phyloP scores from a whole-genome alignment of 73 alveolate genomes.

The Tetrahymena malaccensis region DNA sequence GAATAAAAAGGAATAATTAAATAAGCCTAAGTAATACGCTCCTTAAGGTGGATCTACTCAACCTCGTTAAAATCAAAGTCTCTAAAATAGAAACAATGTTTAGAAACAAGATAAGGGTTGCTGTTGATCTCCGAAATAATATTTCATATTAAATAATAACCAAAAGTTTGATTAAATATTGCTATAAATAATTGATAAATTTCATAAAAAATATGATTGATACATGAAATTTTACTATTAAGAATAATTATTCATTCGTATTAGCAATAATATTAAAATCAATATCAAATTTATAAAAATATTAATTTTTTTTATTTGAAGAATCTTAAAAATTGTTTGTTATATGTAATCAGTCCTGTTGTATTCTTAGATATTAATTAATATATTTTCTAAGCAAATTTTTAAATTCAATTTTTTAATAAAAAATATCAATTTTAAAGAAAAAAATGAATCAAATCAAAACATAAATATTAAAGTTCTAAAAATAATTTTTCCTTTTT shows the following conservation, averaged over 20 bases:
- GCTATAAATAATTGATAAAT: neutral
- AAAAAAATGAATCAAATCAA: neutral
- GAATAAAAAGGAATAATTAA: slow-evolving; percentile 17
- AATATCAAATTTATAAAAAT: no score
- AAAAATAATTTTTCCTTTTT: neutral
- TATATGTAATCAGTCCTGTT: neutral
- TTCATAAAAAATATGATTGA: neutral
- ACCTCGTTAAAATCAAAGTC: neutral
- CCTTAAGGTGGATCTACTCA: neutral
- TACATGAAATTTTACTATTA: neutral
- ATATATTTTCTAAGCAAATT: neutral
- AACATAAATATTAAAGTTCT: neutral
- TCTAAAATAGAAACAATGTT: neutral
- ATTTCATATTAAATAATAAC: neutral
- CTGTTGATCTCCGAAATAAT: neutral
- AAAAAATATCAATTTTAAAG: no score
- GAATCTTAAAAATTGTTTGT: neutral
- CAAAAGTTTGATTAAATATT: neutral
- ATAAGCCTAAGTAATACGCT: neutral
- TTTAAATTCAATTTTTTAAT: neutral
- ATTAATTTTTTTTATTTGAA: neutral
- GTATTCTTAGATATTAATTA: neutral
- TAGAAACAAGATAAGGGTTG: neutral
- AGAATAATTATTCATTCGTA: neutral
- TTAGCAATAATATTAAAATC: neutral